phyloP scores from a whole-genome alignment of 1,139 yeast genomes.

The Protomyces inundatus region DNA sequence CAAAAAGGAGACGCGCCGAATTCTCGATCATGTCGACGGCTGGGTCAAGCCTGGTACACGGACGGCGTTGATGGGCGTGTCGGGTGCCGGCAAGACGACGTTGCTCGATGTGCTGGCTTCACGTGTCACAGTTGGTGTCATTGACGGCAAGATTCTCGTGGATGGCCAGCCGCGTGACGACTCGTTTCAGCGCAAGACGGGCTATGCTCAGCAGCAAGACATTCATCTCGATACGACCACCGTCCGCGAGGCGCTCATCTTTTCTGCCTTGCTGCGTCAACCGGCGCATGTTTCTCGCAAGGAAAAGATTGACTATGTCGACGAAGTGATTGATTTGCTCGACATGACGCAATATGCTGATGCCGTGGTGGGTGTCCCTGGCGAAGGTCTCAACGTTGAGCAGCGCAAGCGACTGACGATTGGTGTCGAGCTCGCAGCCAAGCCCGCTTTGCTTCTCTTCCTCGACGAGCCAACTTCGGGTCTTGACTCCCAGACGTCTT shows the following conservation, averaged over 20 bases:
- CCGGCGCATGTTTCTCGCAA: conserved; percentile 49
- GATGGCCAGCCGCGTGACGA: conserved; percentile 63
- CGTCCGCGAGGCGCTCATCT: conserved; percentile 70
- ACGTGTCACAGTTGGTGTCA: conserved; percentile 72
- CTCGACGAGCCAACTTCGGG: conserved; percentile 94
- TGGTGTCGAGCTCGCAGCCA: conserved; percentile 84
- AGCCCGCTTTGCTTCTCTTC: conserved; percentile 72
- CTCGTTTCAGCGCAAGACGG: conserved; percentile 75
- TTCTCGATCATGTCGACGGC: conserved; percentile 55
- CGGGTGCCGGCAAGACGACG: conserved; percentile 84
- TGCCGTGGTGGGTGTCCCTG: conserved; percentile 78
- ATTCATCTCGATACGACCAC: conserved; percentile 68
- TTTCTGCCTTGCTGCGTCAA: conserved; percentile 71
- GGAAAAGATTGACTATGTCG: conserved; percentile 68
- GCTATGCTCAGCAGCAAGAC: conserved; percentile 82
- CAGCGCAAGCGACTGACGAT: conserved; percentile 79
- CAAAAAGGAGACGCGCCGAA: conserved; percentile 45
- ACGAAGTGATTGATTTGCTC: conserved; percentile 59
- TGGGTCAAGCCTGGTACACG: conserved; percentile 74
- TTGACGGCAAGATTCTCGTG: conserved; percentile 69
- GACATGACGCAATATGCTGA: conserved; percentile 73
- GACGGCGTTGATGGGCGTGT: conserved; percentile 79
- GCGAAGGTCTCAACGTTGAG: conserved; percentile 67
- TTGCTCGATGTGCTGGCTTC: conserved; percentile 66
- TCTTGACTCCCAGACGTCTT: conserved; percentile 84